Conservation (phyloP, 2,329 filamentous ascomycete genomes). For the Exophiala viscosa region DNA sequence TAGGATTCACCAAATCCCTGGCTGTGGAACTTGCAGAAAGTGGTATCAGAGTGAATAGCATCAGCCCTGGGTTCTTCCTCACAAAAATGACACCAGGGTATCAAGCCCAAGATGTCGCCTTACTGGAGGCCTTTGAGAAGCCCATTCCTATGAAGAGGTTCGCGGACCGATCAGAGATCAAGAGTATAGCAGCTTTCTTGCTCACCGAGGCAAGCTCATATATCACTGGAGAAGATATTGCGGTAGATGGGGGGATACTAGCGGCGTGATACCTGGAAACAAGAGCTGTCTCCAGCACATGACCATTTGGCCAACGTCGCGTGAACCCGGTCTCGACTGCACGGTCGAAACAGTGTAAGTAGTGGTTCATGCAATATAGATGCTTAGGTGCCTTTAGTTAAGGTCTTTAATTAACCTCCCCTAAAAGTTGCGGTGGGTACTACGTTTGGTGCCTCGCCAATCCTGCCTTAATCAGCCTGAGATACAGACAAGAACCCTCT, state of each 20-base stretch:
- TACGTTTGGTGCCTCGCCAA: too few species aligned
- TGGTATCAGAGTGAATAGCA: constrained; percentile 46
- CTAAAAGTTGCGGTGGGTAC: too few species aligned
- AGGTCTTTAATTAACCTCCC: too few species aligned
- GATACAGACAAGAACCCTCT: too few species aligned
- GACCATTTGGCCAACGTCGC: too few species aligned
- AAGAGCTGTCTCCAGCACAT: too few species aligned
- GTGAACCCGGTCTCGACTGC: too few species aligned
- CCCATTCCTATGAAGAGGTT: constrained; percentile 24
- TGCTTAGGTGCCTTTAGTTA: too few species aligned
- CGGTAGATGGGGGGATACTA: constrained; percentile 43
- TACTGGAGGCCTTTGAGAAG: constrained; percentile 5
- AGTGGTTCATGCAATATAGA: too few species aligned
- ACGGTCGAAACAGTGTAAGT: too few species aligned
- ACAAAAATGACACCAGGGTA: constrained; percentile 31
- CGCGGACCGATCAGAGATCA: constrained; percentile 38
- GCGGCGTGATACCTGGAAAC: too few species aligned
- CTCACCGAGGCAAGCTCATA: constrained; percentile 46
- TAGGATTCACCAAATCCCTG: constrained; percentile 40
- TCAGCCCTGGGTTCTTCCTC: constrained; percentile 46
- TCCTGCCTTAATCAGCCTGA: too few species aligned
- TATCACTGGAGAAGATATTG: constrained; percentile 46
- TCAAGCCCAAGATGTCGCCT: constrained; percentile 23
- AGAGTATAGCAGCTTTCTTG: constrained; percentile 42
- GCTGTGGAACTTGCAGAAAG: constrained; percentile 49